A percentile compares a stretch with the other conserved stretches of the same genome.
These are phyloP conservation scores for Hysterangium stoloniferum DNA, from an alignment of 768 basidiomycete genomes.

Conservation along the genomic window DNA sequence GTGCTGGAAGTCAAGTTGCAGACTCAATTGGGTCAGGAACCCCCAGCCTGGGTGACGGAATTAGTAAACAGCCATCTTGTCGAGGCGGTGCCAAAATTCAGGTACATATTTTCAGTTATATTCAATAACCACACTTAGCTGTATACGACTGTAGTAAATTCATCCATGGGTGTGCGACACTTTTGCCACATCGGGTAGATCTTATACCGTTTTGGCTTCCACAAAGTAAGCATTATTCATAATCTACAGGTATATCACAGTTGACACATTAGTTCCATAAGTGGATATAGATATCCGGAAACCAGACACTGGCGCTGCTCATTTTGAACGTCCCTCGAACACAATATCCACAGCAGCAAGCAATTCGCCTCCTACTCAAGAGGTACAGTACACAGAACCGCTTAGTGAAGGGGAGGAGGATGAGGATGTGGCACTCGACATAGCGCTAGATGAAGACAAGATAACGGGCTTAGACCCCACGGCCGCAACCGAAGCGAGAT, in stretches of 20 bases:
- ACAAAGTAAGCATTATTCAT: slow-evolving; percentile 53
- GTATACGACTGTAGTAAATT: slow-evolving; percentile 55
- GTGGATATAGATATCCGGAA: slow-evolving; percentile 96
- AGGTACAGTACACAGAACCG: slow-evolving; percentile 68
- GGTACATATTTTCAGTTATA: slow-evolving; percentile 34
- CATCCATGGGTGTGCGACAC: slow-evolving; percentile 92
- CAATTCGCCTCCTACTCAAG: slow-evolving; percentile 20
- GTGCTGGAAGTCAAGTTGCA: slow-evolving; percentile 97
- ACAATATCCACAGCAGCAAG: slow-evolving; percentile 39
- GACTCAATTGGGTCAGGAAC: slow-evolving; percentile 92
- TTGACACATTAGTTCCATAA: slow-evolving; percentile 22
- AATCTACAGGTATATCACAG: neutral
- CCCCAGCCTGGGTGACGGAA: slow-evolving; percentile 93
- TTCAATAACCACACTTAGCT: neutral
- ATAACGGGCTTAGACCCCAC: slow-evolving; percentile 67
- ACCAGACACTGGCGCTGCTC: slow-evolving; percentile 71
- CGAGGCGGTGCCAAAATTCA: slow-evolving; percentile 97
- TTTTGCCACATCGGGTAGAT: slow-evolving; percentile 87
- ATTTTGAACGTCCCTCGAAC: slow-evolving; percentile 63
- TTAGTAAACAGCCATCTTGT: slow-evolving; percentile 94
- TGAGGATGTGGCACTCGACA: slow-evolving; percentile 55
- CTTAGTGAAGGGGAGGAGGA: slow-evolving; percentile 94
- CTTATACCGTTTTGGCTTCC: slow-evolving; percentile 98
- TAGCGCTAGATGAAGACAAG: slow-evolving; percentile 75
- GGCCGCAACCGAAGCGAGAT: slow-evolving; percentile 78